Conservation (phyloP, 768 basidiomycete species). For the Antrodiella citrinella region DNA sequence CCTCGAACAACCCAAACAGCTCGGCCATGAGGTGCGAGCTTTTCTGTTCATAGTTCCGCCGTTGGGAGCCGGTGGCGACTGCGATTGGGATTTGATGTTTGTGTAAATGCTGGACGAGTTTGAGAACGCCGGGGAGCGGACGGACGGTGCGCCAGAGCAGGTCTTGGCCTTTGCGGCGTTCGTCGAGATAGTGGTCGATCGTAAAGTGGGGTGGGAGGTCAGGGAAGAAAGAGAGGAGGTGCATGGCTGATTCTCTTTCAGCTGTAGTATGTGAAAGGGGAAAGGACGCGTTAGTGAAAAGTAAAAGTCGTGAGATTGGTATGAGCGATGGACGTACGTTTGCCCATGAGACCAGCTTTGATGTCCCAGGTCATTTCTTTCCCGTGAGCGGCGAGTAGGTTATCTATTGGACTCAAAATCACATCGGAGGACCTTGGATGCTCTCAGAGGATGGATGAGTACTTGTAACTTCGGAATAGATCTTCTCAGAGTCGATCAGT, state of each 20-base stretch:
- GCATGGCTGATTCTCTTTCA: slow-evolving; percentile 51
- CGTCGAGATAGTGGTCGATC: slow-evolving; percentile 47
- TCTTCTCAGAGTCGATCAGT: slow-evolving; percentile 68
- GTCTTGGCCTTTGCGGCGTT: slow-evolving; percentile 53
- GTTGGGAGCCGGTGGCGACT: slow-evolving; percentile 69
- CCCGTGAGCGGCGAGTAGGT: slow-evolving; percentile 63
- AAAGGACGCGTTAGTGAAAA: not conserved
- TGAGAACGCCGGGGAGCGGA: slow-evolving; percentile 65
- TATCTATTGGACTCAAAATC: slow-evolving; percentile 36
- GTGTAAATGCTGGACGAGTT: slow-evolving; percentile 65
- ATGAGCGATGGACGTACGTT: slow-evolving; percentile 39
- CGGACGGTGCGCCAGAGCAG: slow-evolving; percentile 58
- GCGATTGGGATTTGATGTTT: slow-evolving; percentile 66
- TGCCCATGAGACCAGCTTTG: slow-evolving; percentile 85
- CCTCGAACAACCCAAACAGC: slow-evolving; percentile 64
- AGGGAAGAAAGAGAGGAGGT: slow-evolving; percentile 74
- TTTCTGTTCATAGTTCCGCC: slow-evolving; percentile 62
- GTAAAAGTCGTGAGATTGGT: no score
- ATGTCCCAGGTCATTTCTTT: slow-evolving; percentile 83
- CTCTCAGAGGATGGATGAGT: slow-evolving; percentile 17
- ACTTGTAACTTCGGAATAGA: slow-evolving; percentile 80
- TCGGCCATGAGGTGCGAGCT: slow-evolving; percentile 50
- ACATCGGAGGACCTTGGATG: slow-evolving; percentile 2
- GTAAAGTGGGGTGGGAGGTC: slow-evolving; percentile 48
- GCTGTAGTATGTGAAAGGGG: slow-evolving; percentile 32